Conservation (phyloP, 176 grass and related monocot species). For the Zea luxurians region DNA sequence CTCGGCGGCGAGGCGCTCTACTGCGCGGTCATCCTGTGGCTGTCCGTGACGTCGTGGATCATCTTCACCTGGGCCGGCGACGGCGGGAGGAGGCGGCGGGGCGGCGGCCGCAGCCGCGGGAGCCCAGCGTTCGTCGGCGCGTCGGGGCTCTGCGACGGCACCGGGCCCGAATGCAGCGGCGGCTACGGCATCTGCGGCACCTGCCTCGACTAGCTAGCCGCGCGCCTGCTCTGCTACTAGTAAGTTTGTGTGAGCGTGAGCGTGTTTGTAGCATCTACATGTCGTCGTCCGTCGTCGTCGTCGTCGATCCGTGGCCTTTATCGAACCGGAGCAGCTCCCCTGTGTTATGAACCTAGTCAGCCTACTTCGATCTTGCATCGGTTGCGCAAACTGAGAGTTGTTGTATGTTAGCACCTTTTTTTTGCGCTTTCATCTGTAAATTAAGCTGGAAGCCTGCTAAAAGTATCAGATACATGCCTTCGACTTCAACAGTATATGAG, state of each 20-base stretch:
- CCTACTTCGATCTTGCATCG: neutral
- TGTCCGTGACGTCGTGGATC: slow-evolving; percentile 75
- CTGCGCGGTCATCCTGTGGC: slow-evolving; percentile 79
- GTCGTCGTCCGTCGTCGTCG: neutral
- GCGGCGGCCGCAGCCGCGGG: neutral
- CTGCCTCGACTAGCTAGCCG: slow-evolving; percentile 41
- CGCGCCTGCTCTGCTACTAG: too few species aligned
- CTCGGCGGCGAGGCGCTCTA: slow-evolving; percentile 72
- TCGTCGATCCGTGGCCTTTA: neutral
- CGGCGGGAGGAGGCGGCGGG: slow-evolving; percentile 13
- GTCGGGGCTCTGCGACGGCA: slow-evolving; percentile 62
- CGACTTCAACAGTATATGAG: too few species aligned
- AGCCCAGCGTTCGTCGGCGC: slow-evolving; percentile 54
- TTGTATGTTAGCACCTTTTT: neutral
- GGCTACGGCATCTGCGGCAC: slow-evolving; percentile 48
- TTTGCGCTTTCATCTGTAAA: too few species aligned
- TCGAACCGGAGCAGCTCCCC: neutral
- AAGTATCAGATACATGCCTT: too few species aligned
- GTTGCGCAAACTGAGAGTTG: neutral
- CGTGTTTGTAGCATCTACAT: neutral
- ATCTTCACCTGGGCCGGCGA: slow-evolving; percentile 63
- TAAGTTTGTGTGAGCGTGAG: neutral
- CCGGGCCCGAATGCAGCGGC: slow-evolving; percentile 46
- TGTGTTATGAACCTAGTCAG: neutral
- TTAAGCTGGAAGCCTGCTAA: too few species aligned